Evolutionary conservation across 305 asterid genomes (phyloP).

Genomic region (Fraxinus floribunda): DNA sequence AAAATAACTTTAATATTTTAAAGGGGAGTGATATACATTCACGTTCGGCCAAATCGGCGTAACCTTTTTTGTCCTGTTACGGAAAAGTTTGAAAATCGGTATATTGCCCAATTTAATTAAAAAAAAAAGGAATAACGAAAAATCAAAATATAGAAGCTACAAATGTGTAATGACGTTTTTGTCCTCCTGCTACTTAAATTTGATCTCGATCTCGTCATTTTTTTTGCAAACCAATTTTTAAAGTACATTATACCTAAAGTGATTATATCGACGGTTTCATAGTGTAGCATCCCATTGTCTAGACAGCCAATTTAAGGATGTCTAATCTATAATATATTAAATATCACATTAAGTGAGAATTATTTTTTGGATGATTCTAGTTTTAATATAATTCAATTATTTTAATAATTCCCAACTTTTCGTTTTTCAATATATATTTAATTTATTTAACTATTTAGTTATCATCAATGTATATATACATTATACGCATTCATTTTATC

Average conservation of each 20-base stretch:
- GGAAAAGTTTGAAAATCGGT: background rate
- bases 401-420: too few species aligned
- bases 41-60: background rate
- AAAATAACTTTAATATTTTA: background rate
- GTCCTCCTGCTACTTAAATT: background rate
- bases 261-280: too few species aligned
- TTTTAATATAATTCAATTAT: too few species aligned
- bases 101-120: background rate
- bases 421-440: too few species aligned
- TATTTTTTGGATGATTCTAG: too few species aligned
- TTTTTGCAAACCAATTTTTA: background rate
- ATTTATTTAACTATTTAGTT: too few species aligned
- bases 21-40: background rate
- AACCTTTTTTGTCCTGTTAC: background rate
- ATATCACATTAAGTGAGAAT: too few species aligned
- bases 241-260: background rate
- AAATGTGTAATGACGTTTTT: background rate
- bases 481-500: too few species aligned
- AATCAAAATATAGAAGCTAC: background rate
- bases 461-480: too few species aligned
- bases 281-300: background rate
- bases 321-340: too few species aligned
- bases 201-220: background rate
- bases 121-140: too few species aligned
- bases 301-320: background rate